Evolutionary conservation across 1,284 basidiomycete genomes (phyloP), one percentile per base, ranked within the genome.

Genomic region (Melampsora medusae): DNA sequence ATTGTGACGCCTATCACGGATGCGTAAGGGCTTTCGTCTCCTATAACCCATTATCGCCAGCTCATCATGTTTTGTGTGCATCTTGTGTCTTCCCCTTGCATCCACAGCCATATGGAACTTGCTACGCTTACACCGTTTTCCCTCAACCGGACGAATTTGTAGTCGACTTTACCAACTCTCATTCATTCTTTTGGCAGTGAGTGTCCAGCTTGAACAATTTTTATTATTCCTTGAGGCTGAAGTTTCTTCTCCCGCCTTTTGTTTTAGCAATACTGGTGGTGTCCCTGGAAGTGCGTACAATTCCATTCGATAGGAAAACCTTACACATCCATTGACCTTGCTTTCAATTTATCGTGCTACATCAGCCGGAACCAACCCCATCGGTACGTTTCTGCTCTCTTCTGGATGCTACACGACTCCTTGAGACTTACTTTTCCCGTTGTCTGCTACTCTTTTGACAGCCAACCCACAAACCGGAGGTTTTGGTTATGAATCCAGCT

Each of bases 121-220:
- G 70, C 35, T 73, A 35, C 49, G 70, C 70, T 1, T 73, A 48
- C 38, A 73, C 70, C 46, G 35, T 14, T 19, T 46, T 73, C 12
- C 70, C 70, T 9, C 56, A 60, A 53, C 61, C 70, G 38, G 50
- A 42, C 6, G 62, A 73, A 22, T 56, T 73, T 46, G 48, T 53
- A 67, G 62, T 61, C 31, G 49, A 66, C 22, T 73, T 73, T 33
- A 67, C 70, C 5, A 73, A 73, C 31, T 66, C 50, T 4, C 70
- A 73, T 46, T 65, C 70, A 5, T 73, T 73, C 53, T 73, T 73
- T 66, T 73, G 70, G 70, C 70, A 73, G 70, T 73, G 38, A 59
- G 62, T 61, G 1, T 12, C 35, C 5, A 2, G 19, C 2, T 56
- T 22, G 1, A 10, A n/a, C 22, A 14, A 42, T 14, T 19, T 4